Evolutionary conservation across 208 protist genomes (phyloP).

Genomic region (Strigomonas culicis): DNA sequence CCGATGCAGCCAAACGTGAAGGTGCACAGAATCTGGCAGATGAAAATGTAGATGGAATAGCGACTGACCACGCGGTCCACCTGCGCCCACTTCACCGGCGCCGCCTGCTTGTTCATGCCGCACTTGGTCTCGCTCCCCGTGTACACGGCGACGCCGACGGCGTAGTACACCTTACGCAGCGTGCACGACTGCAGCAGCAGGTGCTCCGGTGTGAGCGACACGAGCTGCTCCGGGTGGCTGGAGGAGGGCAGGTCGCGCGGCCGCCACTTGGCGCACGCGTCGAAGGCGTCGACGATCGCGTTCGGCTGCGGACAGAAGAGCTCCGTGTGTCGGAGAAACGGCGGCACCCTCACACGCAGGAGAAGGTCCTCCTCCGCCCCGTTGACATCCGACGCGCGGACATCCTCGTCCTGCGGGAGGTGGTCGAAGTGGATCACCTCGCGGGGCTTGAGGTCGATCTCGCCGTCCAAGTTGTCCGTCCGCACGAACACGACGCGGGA

Average conservation of each 20-base stretch:
- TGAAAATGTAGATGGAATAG: slow-evolving; percentile 88
- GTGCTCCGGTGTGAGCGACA: slow-evolving; percentile 61
- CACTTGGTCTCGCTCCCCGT: slow-evolving; percentile 96
- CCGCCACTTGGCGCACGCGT: slow-evolving; percentile 42
- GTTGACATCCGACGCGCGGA: no score
- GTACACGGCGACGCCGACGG: slow-evolving; percentile 91
- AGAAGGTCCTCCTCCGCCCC: neutral
- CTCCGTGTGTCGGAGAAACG: slow-evolving; percentile 17
- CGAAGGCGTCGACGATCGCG: slow-evolving; percentile 87
- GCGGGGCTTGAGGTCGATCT: slow-evolving; percentile 91
- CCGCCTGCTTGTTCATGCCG: slow-evolving; percentile 85
- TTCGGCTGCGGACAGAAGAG: slow-evolving; percentile 73
- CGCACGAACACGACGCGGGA: slow-evolving; percentile 69
- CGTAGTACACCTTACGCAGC: slow-evolving; percentile 79
- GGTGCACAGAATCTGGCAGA: slow-evolving; percentile 75
- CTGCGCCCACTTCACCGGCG: slow-evolving; percentile 92
- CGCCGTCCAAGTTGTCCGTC: slow-evolving; percentile 94
- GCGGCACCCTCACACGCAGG: slow-evolving; percentile 10
- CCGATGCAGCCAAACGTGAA: slow-evolving; percentile 83
- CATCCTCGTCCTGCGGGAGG: neutral
- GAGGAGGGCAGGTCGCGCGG: neutral
- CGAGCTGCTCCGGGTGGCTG: neutral
- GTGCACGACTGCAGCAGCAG: slow-evolving; percentile 86
- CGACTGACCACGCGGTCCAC: slow-evolving; percentile 87
- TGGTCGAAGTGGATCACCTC: slow-evolving; percentile 26